Evolutionary conservation across 768 basidiomycete genomes (phyloP), one percentile per base, ranked within the genome.

Genomic region (Cubamyces lactineus): DNA sequence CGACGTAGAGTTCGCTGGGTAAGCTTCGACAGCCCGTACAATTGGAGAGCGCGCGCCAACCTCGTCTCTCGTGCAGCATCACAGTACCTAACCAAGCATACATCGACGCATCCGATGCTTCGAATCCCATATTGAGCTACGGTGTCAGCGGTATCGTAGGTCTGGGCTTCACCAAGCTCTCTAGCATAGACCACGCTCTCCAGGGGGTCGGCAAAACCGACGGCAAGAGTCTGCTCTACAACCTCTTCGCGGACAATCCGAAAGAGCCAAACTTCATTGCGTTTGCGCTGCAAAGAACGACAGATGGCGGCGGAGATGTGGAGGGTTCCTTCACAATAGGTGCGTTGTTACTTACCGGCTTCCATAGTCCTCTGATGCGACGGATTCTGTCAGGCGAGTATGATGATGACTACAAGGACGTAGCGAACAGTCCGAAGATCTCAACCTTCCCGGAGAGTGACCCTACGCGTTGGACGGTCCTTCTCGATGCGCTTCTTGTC

Each of bases 231-330:
- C 69, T 94, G 46, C 80, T 94, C 21, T 88, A 86, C 77, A 94
- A 92, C 67, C 75, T 90, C 39, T 94, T 94, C 73, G 75, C 78
- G 21, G 79, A 83, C 67, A 87, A 92, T 73, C 83, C 85, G 3
- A 74, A 70, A 11, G 83, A 89, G 69, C 89, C 91, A 49, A 94
- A 94, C 68, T 94, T 85, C 72, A 88, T 94, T 65, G 84, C 91
- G 0, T 88, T 94, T 68, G 80, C 88, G 0, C 78, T 94, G 26
- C 84, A 89, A 68, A 78, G 91, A 55, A 82, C 79, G 46, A 76
- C 80, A 11, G 80, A 88, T 41, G 66, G 72, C n/a, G 71, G 70
- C 9, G 81, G 82, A 62, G 82, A 83, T 30, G 79, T 89, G 2
- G 75, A 85, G 64, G 92, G 93, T 2, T 84, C 76, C 34, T 87